A percentile compares a stretch with the other conserved stretches of the same genome.
These are phyloP conservation scores for Phialophora expanda DNA, from an alignment of 2,329 filamentous ascomycete genomes.

Conservation along the genomic window DNA sequence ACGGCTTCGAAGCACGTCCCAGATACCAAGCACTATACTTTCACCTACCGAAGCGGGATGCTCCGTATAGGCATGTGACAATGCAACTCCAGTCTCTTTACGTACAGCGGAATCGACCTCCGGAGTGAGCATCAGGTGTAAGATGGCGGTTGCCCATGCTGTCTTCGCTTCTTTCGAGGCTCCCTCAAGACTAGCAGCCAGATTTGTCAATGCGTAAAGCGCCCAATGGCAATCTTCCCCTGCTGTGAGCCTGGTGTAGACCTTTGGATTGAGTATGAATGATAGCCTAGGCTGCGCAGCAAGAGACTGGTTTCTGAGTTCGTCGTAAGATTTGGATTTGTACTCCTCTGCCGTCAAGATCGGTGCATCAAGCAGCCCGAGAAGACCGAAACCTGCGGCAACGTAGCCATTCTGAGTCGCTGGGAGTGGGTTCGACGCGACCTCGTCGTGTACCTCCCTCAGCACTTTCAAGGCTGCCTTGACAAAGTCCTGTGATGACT, in stretches of 20 bases:
- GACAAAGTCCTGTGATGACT: constrained; percentile 51
- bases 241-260: constrained; percentile 77
- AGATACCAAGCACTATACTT: constrained; percentile 74
- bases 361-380: constrained; percentile 43
- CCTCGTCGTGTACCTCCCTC: constrained; percentile 74
- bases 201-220: constrained; percentile 68
- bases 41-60: constrained; percentile 64
- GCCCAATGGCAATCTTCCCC: constrained; percentile 82
- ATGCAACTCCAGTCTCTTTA: constrained; percentile 63
- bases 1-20: constrained; percentile 72
- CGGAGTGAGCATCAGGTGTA: constrained; percentile 75
- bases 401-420: constrained; percentile 84
- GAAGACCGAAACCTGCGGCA: constrained; percentile 70
- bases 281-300: constrained; percentile 79
- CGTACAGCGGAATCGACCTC: constrained; percentile 66
- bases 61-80: constrained; percentile 69
- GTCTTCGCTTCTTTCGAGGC: constrained; percentile 59
- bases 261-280: constrained; percentile 80
- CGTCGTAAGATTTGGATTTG: constrained; percentile 25
- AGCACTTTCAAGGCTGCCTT: constrained; percentile 58
- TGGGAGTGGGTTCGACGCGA: constrained; percentile 74
- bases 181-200: constrained; percentile 62
- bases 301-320: constrained; percentile 47
- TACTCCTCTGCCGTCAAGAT: constrained; percentile 47
- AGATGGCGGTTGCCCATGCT: constrained; percentile 82